phyloP scores from a whole-genome alignment of 2,329 filamentous ascomycete genomes.

The Alternaria alternata region DNA sequence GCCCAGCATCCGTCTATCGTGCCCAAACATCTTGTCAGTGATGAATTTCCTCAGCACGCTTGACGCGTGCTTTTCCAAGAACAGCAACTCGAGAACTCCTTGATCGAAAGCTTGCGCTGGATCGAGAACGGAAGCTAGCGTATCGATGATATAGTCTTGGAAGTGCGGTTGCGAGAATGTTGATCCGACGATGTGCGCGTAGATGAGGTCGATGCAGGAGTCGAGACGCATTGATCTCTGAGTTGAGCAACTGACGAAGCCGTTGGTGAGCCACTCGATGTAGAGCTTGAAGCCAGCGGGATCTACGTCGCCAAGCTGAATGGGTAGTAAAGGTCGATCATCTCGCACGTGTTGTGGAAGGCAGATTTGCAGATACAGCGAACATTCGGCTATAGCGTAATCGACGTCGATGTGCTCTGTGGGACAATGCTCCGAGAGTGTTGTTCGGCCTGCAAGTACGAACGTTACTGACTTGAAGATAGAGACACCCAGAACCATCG shows the following conservation, averaged over 20 bases:
- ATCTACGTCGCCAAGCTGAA: conserved; percentile 17
- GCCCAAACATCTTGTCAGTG: conserved; percentile 21
- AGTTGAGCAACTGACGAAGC: not conserved
- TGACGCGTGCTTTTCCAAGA: conserved; percentile 13
- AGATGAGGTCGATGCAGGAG: conserved; percentile 24
- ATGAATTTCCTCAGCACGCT: conserved; percentile 7
- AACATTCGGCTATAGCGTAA: conserved; percentile 7
- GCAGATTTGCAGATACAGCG: conserved; percentile 13
- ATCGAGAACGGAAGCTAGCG: conserved; percentile 2
- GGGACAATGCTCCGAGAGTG: conserved; percentile 14
- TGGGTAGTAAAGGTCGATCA: not conserved
- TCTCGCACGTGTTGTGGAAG: conserved; percentile 1
- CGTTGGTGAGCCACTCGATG: conserved; percentile 17
- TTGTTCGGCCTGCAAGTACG: conserved; percentile 16
- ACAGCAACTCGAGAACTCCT: conserved; percentile 11
- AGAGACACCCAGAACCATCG: rapidly evolving
- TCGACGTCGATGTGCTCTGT: conserved; percentile 12
- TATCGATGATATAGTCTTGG: conserved; percentile 25
- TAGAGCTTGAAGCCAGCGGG: conserved; percentile 25
- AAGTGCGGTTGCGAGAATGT: conserved; percentile 19
- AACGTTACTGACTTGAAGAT: conserved; percentile 11
- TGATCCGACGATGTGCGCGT: conserved; percentile 27
- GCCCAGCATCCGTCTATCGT: conserved; percentile 17
- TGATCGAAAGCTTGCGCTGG: conserved; percentile 15
- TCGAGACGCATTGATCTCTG: not conserved